phyloP scores from a whole-genome alignment of 2,329 filamentous ascomycete species.

The Bisporella sp. region DNA sequence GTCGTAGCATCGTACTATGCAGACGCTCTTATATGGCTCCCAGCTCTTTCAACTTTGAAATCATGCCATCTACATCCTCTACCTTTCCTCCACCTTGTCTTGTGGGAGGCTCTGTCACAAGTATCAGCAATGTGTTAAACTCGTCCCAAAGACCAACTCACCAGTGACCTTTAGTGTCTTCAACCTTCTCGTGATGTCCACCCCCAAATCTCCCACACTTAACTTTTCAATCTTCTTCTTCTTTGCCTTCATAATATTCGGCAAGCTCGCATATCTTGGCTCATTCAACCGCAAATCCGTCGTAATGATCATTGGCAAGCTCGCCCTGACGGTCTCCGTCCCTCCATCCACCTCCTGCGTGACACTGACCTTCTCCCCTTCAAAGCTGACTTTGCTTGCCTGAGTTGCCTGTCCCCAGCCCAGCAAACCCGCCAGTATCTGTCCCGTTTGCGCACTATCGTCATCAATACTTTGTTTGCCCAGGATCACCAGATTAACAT shows the following conservation, averaged over 20 bases:
- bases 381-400: conserved; percentile 75
- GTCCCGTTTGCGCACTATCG: conserved; percentile 90
- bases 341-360: conserved; percentile 93
- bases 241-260: conserved; percentile 99
- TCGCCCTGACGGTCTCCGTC: conserved; percentile 78
- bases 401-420: conserved; percentile 94
- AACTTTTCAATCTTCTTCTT: conserved; percentile 98
- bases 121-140: conserved; percentile 21
- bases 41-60: conserved; percentile 90
- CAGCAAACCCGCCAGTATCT: conserved; percentile 91
- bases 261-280: conserved; percentile 89
- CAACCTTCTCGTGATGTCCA: conserved; percentile 67
- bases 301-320: conserved; percentile 88
- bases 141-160: conserved; percentile 36
- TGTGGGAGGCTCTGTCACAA: conserved; percentile 64
- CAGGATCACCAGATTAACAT: conserved; percentile 84
- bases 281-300: conserved; percentile 93
- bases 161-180: conserved; percentile 86
- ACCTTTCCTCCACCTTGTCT: conserved; percentile 95
- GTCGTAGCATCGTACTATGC: too few relatives aligned
- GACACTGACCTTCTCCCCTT: conserved; percentile 64
- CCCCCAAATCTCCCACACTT: conserved; percentile 72
- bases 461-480: conserved; percentile 99
- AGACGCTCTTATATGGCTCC: conserved; percentile 48
- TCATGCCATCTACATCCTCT: conserved; percentile 91